phyloP scores from a whole-genome alignment of 2,329 filamentous ascomycete genomes.

The Chaetomiaceae sp. region DNA sequence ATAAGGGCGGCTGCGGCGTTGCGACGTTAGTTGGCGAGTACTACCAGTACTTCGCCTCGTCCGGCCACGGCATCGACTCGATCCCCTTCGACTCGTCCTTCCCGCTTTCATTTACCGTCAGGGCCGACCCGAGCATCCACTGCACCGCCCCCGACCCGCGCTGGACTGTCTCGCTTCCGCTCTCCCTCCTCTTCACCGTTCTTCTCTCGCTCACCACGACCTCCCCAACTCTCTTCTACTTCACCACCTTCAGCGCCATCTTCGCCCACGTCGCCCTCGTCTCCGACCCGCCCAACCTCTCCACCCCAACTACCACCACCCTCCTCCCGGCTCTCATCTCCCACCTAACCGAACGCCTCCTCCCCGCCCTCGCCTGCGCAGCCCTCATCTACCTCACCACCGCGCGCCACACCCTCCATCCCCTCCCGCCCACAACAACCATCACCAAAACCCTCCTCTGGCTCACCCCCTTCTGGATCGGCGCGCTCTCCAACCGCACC shows the following conservation, averaged over 20 bases:
- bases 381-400: constrained; percentile 62
- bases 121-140: constrained; percentile 38
- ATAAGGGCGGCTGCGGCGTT: constrained; percentile 66
- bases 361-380: constrained; percentile 63
- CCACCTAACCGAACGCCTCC: constrained; percentile 44
- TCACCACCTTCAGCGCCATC: constrained; percentile 67
- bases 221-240: constrained; percentile 73
- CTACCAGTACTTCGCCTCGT: constrained; percentile 36
- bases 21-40: constrained; percentile 58
- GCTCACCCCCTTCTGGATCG: constrained; percentile 65
- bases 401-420: constrained; percentile 49
- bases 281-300: constrained; percentile 73
- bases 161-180: constrained; percentile 59
- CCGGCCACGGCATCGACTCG: constrained; percentile 52
- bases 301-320: constrained; percentile 47
- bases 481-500: constrained; percentile 68
- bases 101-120: constrained; percentile 63
- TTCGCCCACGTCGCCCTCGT: constrained; percentile 88
- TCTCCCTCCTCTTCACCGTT: constrained; percentile 68
- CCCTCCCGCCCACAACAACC: constrained; percentile 48
- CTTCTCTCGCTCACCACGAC: constrained; percentile 73
- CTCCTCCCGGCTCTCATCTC: constrained; percentile 56
- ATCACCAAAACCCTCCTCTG: constrained; percentile 66
- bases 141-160: constrained; percentile 34
- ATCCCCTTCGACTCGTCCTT: constrained; percentile 64